A percentile compares a stretch with the other conserved stretches of the same genome.
Evolutionary conservation across 2,329 filamentous ascomycete genomes (phyloP).

Genomic region (Tricladium varicosporioides): DNA sequence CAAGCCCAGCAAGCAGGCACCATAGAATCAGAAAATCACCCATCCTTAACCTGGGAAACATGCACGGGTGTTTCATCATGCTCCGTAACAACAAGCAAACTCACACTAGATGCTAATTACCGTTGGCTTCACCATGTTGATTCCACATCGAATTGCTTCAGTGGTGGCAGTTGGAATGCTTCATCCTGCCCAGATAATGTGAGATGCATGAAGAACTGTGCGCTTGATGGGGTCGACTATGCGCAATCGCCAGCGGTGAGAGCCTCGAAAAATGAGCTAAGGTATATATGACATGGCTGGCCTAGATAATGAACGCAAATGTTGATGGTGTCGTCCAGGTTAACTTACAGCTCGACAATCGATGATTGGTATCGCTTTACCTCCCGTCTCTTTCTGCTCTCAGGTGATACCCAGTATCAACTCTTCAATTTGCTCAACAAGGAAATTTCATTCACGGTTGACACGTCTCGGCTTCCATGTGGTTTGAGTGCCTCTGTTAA

Average conservation of each 20-base stretch:
- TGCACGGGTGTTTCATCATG: not conserved
- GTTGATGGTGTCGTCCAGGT: not conserved
- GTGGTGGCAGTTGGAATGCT: not conserved
- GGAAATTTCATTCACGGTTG: constrained; percentile 70
- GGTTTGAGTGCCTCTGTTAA: constrained; percentile 73
- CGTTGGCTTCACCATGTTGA: not conserved
- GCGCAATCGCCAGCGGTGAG: not conserved
- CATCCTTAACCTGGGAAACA: not conserved
- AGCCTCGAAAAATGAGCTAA: not conserved
- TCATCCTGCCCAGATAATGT: not conserved
- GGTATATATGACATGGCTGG: not conserved
- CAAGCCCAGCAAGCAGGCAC: not conserved
- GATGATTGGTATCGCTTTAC: constrained; percentile 25
- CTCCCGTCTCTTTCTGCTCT: constrained; percentile 62
- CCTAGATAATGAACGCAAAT: not conserved
- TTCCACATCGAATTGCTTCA: not conserved
- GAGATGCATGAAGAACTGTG: not conserved
- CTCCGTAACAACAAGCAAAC: not conserved
- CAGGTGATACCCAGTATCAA: constrained; percentile 56
- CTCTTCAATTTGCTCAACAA: constrained; percentile 61
- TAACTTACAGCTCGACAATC: not conserved
- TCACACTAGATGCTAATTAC: not conserved
- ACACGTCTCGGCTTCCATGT: constrained; percentile 53
- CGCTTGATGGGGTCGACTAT: not conserved
- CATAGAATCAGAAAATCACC: not conserved